Base-by-base conservation (phyloP, 2,329 filamentous ascomycete species). In the Sclerotinia sclerotiorum region DNA sequence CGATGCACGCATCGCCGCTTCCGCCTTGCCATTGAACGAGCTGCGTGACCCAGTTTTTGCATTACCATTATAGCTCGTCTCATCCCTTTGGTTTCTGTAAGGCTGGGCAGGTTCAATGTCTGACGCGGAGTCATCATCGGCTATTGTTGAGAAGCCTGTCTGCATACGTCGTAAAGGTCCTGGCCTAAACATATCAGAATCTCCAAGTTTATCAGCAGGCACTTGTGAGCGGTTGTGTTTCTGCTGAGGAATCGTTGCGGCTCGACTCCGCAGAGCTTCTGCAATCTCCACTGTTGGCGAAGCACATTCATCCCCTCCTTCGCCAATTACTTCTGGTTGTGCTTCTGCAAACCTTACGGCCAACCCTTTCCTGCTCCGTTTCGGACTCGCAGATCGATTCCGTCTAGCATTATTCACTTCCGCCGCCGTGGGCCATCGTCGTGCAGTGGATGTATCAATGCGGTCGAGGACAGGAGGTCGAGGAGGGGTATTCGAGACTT, bases 301-400 rank as follows among this genome's bases (percentile, higher is more conserved):
- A 21, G 67, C 65, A 67, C 90, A 90, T 78, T 97, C 93, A 76
- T 97, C 94, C 46, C 94, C 94, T 69, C 94, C 94, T 79, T 94
- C 90, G 58, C 94, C 94, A 76, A 98, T 97, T 70, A 97, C 80
- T 58, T 93, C 90, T 8, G 94, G 93, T 67, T 85, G 83, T 13
- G 84, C 85, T 73, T 91, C 87, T 65, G 85, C 85, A 75, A 97
- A 97, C 68, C 84, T 87, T 48, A 97, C 94, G 5, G 82, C 82
- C 70, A 95, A 81, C 13, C 90, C 90, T 78, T 92, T 91, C 76
- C 85, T 87, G 67, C 80, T 82, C 74, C 81, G 78, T 68, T 79
- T 78, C 68, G 76, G 76, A 74, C 74, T 78, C 75, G 74, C 72
- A 72, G 72, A 79, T 57, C 71, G 70, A 35, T 67, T 68, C 42